Conservation (phyloP, 1,139 yeast genomes). For the Candida freyschussii region DNA sequence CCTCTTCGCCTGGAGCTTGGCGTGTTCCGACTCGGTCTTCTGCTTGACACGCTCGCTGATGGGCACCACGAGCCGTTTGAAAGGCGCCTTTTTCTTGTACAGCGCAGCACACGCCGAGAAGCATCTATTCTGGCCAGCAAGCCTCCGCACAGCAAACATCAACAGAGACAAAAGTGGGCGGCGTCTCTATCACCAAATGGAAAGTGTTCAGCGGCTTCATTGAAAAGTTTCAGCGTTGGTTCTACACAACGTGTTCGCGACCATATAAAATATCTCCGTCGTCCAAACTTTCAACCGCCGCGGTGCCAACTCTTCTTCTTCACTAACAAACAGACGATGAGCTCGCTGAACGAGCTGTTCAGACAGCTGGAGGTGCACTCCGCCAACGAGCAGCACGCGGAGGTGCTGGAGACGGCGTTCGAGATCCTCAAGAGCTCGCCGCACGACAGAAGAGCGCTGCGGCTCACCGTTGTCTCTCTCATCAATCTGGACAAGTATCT, state of each 20-base stretch:
- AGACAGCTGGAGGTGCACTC: constrained; percentile 43
- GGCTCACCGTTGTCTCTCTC: constrained; percentile 61
- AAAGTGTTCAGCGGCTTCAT: no score
- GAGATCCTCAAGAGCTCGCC: constrained; percentile 38
- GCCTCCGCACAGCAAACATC: no score
- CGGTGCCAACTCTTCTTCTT: no score
- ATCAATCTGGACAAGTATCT: constrained; percentile 68
- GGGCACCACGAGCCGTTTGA: constrained; percentile 19
- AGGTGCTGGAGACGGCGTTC: constrained; percentile 41
- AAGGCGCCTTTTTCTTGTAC: constrained; percentile 12
- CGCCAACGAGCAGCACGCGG: constrained; percentile 41
- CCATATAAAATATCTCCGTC: no score
- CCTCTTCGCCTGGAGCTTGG: constrained; percentile 4
- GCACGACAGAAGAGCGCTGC: constrained; percentile 49
- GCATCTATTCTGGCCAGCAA: no score
- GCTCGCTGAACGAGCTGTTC: constrained; percentile 36
- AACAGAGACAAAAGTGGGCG: no score
- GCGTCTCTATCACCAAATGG: no score
- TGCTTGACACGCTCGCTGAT: constrained; percentile 7
- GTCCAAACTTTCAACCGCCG: no score
- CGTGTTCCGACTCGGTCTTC: constrained; percentile 1
- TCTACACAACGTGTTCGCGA: no score
- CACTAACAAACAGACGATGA: constrained; percentile 12
- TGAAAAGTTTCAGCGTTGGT: no score
- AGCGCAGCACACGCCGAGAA: constrained; percentile 3